Evolutionary conservation across 768 basidiomycete species (phyloP).

Genomic region (Tylopilus rubrobrunneus): DNA sequence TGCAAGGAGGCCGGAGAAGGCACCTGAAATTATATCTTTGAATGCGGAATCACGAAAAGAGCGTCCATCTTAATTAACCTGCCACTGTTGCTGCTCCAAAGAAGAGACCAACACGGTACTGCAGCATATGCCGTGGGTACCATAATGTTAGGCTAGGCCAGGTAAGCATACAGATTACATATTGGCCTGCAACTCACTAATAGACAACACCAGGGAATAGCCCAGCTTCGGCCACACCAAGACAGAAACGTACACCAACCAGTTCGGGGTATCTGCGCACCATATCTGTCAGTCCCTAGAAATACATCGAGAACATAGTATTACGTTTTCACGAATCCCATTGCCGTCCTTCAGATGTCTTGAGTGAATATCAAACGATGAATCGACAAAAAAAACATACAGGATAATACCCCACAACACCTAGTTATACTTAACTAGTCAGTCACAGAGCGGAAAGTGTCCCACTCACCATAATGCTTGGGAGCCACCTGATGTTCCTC

Average conservation of each 20-base stretch:
- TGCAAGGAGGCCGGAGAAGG: constrained; percentile 58
- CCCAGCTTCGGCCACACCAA: constrained; percentile 68
- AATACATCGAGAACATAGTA: neutral
- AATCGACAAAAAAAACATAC: constrained; percentile 29
- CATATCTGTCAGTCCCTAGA: neutral
- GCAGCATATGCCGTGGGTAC: constrained; percentile 63
- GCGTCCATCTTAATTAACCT: constrained; percentile 25
- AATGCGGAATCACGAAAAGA: neutral
- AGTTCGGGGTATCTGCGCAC: constrained; percentile 55
- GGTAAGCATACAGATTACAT: neutral
- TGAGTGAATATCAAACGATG: neutral
- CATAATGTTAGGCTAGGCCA: constrained; percentile 52
- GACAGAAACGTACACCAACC: constrained; percentile 51
- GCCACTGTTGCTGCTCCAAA: constrained; percentile 62
- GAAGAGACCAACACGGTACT: constrained; percentile 59
- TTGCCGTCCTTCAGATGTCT: constrained; percentile 43
- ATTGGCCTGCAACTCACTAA: constrained; percentile 43
- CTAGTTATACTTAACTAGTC: constrained; percentile 29
- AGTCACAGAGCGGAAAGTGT: neutral
- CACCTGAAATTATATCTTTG: constrained; percentile 26
- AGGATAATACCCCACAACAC: constrained; percentile 62
- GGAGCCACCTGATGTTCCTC: constrained; percentile 47
- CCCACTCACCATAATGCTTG: constrained; percentile 53
- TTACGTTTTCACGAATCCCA: constrained; percentile 67
- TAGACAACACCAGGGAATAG: constrained; percentile 72